Evolutionary conservation across 2,329 filamentous ascomycete species (phyloP).

Genomic region (Colletotrichum gigasporum): DNA sequence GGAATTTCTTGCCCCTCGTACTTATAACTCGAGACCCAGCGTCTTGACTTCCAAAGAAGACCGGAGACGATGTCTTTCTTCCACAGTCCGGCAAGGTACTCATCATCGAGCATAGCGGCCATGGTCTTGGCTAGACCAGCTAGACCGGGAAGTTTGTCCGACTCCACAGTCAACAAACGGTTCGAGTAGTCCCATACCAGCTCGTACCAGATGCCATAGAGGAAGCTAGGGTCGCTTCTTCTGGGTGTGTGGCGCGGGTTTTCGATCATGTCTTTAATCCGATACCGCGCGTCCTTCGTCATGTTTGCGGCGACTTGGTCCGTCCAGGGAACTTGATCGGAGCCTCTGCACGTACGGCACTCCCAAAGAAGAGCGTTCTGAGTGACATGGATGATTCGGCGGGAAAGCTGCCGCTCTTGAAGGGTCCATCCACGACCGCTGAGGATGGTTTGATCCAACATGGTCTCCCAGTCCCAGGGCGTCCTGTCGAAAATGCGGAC

Average conservation of each 20-base stretch:
- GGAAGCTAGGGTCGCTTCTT: too few species aligned
- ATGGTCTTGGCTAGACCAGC: conserved; percentile 35
- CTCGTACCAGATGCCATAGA: background rate
- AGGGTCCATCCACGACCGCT: conserved; percentile 30
- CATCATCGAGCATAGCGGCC: too few species aligned
- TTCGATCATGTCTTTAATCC: background rate
- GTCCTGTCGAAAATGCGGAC: conserved; percentile 21
- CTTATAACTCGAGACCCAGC: too few species aligned
- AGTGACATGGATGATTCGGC: background rate
- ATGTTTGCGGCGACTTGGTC: background rate
- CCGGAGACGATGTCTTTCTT: too few species aligned
- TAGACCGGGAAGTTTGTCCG: conserved; percentile 39
- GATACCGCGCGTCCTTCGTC: too few species aligned
- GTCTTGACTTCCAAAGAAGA: background rate
- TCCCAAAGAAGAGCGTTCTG: background rate
- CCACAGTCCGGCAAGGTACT: too few species aligned
- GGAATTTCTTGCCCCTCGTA: too few species aligned
- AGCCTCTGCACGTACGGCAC: background rate
- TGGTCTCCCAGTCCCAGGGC: conserved; percentile 13
- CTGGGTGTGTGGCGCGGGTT: background rate
- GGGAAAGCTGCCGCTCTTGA: conserved; percentile 23
- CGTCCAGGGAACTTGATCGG: background rate
- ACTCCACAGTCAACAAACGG: conserved; percentile 25
- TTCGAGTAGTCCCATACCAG: too few species aligned
- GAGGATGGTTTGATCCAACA: background rate